These are phyloP conservation scores for Hanseniaspora taiwanica DNA, from an alignment of 805 yeast species.

Conservation along the genomic window DNA sequence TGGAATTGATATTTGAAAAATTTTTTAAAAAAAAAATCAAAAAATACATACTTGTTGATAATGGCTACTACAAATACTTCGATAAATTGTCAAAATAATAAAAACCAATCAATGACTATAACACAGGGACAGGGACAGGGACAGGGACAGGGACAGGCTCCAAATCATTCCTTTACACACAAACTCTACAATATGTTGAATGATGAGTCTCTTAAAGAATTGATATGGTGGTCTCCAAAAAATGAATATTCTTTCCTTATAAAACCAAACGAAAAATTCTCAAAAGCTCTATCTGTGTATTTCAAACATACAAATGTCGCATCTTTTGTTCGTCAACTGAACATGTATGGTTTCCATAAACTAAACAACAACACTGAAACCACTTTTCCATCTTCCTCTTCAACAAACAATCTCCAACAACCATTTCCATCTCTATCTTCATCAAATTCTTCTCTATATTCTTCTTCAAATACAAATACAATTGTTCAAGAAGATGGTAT, in stretches of 20 bases:
- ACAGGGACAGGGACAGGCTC: background rate
- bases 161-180: constrained; percentile 64
- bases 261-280: constrained; percentile 78
- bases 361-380: too few relatives aligned
- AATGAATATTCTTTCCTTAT: constrained; percentile 66
- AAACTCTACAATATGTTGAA: constrained; percentile 86
- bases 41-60: too few relatives aligned
- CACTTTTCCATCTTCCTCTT: too few relatives aligned
- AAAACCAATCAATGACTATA: too few relatives aligned
- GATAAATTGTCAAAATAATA: too few relatives aligned
- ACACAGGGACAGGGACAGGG: background rate
- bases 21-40: too few relatives aligned
- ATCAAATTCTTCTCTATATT: background rate
- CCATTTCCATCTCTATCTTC: too few relatives aligned
- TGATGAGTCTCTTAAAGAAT: constrained; percentile 53
- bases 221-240: constrained; percentile 70
- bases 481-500: constrained; percentile 7
- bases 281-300: constrained; percentile 50
- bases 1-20: too few relatives aligned
- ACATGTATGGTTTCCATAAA: constrained; percentile 76
- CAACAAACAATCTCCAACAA: too few relatives aligned
- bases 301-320: constrained; percentile 76
- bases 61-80: too few relatives aligned
- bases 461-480: background rate
- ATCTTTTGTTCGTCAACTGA: constrained; percentile 63